Evolutionary conservation across 129 eudicot genomes (phyloP).

Genomic region (Saposhnikovia divaricata): DNA sequence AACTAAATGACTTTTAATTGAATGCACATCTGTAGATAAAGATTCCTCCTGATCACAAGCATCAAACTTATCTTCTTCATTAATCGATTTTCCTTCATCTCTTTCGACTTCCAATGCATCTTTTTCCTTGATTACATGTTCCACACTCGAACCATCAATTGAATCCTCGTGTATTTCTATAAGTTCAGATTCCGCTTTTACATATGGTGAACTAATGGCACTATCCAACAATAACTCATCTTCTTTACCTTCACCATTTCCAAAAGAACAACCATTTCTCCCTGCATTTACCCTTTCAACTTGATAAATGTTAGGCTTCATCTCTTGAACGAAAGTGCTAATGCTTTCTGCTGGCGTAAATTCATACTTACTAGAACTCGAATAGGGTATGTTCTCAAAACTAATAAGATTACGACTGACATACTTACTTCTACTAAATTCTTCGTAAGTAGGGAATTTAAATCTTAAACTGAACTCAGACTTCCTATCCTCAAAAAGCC

Average conservation of each 20-base stretch:
- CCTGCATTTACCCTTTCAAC: slow-evolving; percentile 18
- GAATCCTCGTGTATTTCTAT: slow-evolving; percentile 6
- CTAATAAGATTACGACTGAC: slow-evolving; percentile 14
- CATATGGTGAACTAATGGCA: slow-evolving; percentile 12
- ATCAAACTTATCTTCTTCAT: slow-evolving; percentile 6
- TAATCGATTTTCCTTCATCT: slow-evolving; percentile 12
- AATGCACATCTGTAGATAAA: slow-evolving; percentile 11
- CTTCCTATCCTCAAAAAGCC: not conserved
- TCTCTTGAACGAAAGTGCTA: not conserved
- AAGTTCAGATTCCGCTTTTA: slow-evolving; percentile 17
- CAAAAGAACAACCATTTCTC: slow-evolving; percentile 1
- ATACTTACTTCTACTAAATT: slow-evolving; percentile 1
- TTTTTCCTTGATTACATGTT: slow-evolving; percentile 16
- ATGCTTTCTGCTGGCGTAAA: not conserved
- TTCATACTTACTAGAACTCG: slow-evolving; percentile 1
- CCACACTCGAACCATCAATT: not conserved
- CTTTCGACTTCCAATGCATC: slow-evolving; percentile 6
- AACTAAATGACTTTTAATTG: slow-evolving; percentile 27
- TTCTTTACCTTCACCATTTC: not conserved
- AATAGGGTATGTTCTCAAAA: slow-evolving; percentile 4
- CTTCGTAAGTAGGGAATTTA: slow-evolving; percentile 9
- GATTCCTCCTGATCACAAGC: slow-evolving; percentile 9
- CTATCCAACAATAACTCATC: slow-evolving; percentile 8
- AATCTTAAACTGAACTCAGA: not conserved
- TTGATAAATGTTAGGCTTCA: slow-evolving; percentile 7